Percentiles rank a stretch among this genome's conserved stretches.
These are phyloP conservation scores for Trichothecium sympodiale DNA, from an alignment of 2,329 filamentous ascomycete species.

Conservation along the genomic window DNA sequence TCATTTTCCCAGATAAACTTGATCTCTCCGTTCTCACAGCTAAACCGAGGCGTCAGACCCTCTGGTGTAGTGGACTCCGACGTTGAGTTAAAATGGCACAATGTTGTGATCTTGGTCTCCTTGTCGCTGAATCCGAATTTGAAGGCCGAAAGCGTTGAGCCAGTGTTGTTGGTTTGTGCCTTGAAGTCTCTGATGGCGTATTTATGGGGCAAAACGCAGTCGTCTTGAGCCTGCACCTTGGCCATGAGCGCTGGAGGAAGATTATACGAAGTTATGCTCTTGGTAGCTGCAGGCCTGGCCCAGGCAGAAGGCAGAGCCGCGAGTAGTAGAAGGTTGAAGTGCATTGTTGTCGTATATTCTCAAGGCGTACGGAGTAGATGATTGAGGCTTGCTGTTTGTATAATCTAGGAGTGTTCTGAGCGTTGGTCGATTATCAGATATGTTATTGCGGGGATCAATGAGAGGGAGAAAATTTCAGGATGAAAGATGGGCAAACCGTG, in stretches of 20 bases:
- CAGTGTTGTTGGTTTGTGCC: slow-evolving; percentile 20
- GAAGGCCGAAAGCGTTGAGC: slow-evolving; percentile 18
- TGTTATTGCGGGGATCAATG: too few species aligned
- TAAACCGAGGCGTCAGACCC: slow-evolving; percentile 23
- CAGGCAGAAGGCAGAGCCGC: slow-evolving; percentile 7
- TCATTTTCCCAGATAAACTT: slow-evolving; percentile 30
- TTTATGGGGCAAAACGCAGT: slow-evolving; percentile 24
- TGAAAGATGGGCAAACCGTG: too few species aligned
- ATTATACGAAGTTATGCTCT: slow-evolving; percentile 12
- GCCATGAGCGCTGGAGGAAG: slow-evolving; percentile 14
- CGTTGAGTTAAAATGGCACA: slow-evolving; percentile 31
- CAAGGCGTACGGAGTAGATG: too few species aligned
- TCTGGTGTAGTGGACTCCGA: slow-evolving; percentile 22
- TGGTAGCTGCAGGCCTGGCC: neutral
- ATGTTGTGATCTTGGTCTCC: slow-evolving; percentile 26
- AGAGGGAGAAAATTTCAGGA: too few species aligned
- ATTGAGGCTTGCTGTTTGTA: too few species aligned
- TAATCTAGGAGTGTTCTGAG: too few species aligned
- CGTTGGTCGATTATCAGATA: too few species aligned
- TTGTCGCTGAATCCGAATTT: slow-evolving; percentile 30
- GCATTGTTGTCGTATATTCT: slow-evolving; percentile 1
- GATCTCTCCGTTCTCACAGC: slow-evolving; percentile 28
- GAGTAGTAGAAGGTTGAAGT: slow-evolving; percentile 7
- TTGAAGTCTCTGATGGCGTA: slow-evolving; percentile 28
- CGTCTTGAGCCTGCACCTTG: slow-evolving; percentile 10